Percentiles rank a stretch among this genome's conserved stretches.
Evolutionary conservation across 306 rosid genomes (phyloP).

Genomic region (Vicia faba): DNA sequence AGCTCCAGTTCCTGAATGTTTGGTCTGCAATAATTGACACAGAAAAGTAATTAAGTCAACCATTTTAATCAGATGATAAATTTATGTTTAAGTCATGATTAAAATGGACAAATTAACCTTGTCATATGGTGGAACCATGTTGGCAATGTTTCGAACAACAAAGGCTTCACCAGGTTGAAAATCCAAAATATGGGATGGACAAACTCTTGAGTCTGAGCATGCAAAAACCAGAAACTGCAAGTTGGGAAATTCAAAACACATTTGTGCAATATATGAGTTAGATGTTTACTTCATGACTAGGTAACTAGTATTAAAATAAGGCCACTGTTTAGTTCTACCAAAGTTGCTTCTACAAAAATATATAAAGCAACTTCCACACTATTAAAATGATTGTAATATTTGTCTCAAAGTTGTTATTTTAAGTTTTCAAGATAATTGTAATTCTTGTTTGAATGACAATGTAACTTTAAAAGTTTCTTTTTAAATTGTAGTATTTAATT

Average conservation of each 20-base stretch:
- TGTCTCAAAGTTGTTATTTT: too few species aligned
- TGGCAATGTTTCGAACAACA: constrained; percentile 87
- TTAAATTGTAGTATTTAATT: too few species aligned
- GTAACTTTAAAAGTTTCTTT: too few species aligned
- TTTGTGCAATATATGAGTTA: too few species aligned
- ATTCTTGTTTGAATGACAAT: too few species aligned
- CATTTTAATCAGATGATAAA: constrained; percentile 8
- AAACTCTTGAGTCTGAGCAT: constrained; percentile 97
- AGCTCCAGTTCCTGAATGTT: constrained; percentile 85
- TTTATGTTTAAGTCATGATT: background rate
- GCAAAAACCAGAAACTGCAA: constrained; percentile 92
- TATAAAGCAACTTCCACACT: too few species aligned
- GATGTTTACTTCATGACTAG: too few species aligned
- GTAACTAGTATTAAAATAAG: too few species aligned
- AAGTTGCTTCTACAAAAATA: too few species aligned
- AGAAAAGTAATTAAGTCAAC: constrained; percentile 27
- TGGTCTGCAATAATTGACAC: constrained; percentile 52
- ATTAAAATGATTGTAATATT: too few species aligned
- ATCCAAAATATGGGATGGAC: constrained; percentile 85
- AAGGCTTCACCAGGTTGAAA: constrained; percentile 98
- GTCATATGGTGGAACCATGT: constrained; percentile 93
- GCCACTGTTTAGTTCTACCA: too few species aligned
- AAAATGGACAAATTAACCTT: constrained; percentile 46
- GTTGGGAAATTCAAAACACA: background rate
- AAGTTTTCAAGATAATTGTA: too few species aligned